A percentile compares a stretch with the other conserved stretches of the same genome.
phyloP scores from a whole-genome alignment of 2,329 filamentous ascomycete genomes.

The Trichoderma citrinoviride region DNA sequence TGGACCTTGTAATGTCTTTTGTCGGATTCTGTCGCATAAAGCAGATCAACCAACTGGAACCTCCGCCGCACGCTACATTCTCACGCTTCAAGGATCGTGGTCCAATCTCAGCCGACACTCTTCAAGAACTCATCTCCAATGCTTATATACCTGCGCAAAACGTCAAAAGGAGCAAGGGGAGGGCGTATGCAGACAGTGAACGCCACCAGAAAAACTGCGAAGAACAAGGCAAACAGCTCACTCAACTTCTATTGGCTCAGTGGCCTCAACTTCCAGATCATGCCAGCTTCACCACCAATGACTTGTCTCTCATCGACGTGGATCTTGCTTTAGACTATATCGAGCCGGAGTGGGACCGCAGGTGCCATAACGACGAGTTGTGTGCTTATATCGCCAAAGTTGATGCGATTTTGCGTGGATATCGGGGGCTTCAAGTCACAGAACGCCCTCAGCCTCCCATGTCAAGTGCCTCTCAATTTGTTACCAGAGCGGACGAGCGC shows the following conservation, averaged over 20 bases:
- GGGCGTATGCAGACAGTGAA: neutral
- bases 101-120: neutral
- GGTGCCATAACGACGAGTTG: neutral
- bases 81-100: constrained; percentile 19
- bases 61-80: constrained; percentile 13
- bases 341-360: constrained; percentile 3
- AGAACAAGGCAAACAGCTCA: neutral
- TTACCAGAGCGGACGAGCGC: neutral
- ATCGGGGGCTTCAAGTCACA: neutral
- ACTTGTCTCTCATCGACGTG: too few species aligned
- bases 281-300: neutral
- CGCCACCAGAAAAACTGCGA: neutral
- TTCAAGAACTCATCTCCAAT: neutral
- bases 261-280: constrained; percentile 11
- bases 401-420: neutral
- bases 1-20: constrained; percentile 20
- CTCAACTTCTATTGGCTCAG: neutral
- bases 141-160: neutral
- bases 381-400: neutral
- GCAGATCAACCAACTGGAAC: neutral
- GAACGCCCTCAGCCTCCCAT: neutral
- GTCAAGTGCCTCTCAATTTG: neutral
- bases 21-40: constrained; percentile 13
- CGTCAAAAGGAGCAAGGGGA: neutral
- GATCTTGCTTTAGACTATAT: neutral